Conservation (phyloP, 2,329 filamentous ascomycete genomes). For the Zalaria sp. region DNA sequence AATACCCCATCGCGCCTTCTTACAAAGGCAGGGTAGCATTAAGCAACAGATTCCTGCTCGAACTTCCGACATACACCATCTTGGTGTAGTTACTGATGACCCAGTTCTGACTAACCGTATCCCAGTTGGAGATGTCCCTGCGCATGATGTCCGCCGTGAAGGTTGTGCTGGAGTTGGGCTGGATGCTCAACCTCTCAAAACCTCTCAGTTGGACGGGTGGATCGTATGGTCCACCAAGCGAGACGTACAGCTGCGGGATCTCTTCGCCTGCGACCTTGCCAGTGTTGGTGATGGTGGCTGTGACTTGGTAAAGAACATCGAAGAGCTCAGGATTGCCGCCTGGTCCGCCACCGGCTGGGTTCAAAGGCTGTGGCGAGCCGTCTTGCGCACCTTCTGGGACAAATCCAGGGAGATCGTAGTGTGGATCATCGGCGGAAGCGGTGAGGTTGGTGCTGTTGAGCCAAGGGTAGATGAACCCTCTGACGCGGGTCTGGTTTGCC, state of each 20-base stretch:
- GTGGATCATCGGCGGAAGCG: slow-evolving; percentile 39
- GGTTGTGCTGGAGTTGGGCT: slow-evolving; percentile 46
- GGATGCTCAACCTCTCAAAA: slow-evolving; percentile 62
- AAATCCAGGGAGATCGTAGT: slow-evolving; percentile 47
- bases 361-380: slow-evolving; percentile 39
- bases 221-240: slow-evolving; percentile 63
- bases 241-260: slow-evolving; percentile 59
- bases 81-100: slow-evolving; percentile 42
- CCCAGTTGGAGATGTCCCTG: slow-evolving; percentile 77
- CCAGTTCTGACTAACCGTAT: slow-evolving; percentile 67
- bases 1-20: too few relatives aligned
- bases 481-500: slow-evolving; percentile 34
- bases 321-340: slow-evolving; percentile 49
- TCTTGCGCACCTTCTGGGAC: slow-evolving; percentile 46
- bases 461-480: slow-evolving; percentile 53
- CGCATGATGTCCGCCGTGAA: slow-evolving; percentile 58
- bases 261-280: slow-evolving; percentile 50
- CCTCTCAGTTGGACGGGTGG: slow-evolving; percentile 50
- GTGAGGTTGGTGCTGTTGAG: slow-evolving; percentile 46
- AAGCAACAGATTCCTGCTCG: slow-evolving; percentile 40
- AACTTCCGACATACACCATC: slow-evolving; percentile 43
- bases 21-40: slow-evolving; percentile 9
- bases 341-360: slow-evolving; percentile 48
- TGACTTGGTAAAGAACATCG: slow-evolving; percentile 52
- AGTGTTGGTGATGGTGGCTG: slow-evolving; percentile 54